Evolutionary conservation across 2,329 filamentous ascomycete genomes (phyloP).

Genomic region (Ceratocystis lukuohia): DNA sequence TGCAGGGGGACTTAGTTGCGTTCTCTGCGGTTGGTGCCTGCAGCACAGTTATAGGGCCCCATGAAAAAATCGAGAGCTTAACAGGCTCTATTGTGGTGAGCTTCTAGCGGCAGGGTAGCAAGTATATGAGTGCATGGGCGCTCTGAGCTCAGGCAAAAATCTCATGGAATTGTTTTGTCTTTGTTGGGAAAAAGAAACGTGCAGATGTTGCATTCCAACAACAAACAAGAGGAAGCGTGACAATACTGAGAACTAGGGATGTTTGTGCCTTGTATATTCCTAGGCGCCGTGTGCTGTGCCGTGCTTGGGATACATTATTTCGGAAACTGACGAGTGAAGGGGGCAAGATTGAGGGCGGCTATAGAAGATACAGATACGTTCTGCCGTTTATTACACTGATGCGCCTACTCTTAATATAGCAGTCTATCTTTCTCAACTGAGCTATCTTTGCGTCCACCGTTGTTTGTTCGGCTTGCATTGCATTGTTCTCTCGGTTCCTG

Average conservation of each 20-base stretch:
- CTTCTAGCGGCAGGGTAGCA: background rate
- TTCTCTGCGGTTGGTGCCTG: background rate
- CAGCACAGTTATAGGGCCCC: background rate
- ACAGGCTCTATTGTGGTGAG: background rate
- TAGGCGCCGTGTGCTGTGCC: background rate
- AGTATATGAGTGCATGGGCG: background rate
- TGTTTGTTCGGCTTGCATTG: background rate
- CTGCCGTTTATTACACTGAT: too few relatives aligned
- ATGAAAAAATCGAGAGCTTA: background rate
- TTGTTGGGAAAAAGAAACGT: conserved; percentile 5
- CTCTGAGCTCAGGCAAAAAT: background rate
- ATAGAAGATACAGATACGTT: too few relatives aligned
- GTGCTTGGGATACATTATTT: too few relatives aligned
- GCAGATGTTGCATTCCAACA: background rate
- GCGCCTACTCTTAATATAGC: too few relatives aligned
- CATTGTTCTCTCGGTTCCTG: conserved; percentile 6
- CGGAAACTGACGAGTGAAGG: too few relatives aligned
- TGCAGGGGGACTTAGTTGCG: background rate
- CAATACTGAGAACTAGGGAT: background rate
- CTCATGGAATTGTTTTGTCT: background rate
- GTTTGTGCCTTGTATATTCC: background rate
- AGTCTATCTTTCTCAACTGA: background rate
- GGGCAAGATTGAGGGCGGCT: too few relatives aligned
- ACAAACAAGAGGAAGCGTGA: background rate
- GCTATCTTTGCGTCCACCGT: background rate